Evolutionary conservation across 1,139 yeast genomes (phyloP), one percentile per base, ranked within the genome.

Genomic region (Wickerhamomyces sp.): DNA sequence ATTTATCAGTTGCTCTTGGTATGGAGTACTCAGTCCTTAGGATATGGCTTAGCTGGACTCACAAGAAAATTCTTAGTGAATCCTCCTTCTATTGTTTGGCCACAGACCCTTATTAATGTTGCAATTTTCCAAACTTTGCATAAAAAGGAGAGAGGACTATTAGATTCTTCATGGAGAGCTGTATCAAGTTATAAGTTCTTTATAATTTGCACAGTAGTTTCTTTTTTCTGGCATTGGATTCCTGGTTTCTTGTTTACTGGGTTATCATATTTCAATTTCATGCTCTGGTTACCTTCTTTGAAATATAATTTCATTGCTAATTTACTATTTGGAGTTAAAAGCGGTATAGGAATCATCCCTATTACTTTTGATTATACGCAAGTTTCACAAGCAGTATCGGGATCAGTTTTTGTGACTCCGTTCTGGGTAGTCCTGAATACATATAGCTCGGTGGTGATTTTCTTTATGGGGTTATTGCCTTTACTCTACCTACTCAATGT

Each of bases 21-120:
- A 33, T 65, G 75, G 61, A 63, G 74, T 26, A 70, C 78, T 31
- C 78, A 75, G 54, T 66, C 74, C 58, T 63, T 76, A 44, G 81
- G 81, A 30, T 73, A 75, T 46, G 78, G 79, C 27, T 56, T 74
- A 35, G 79, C 78, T 33, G 81, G 81, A 35, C 42, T 75, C 14
- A 48, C 60, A 19, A 51, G 63, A 33, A 52, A 59, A 12, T 55
- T 61, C 45, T 46, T 57, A 41, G 68, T 56, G 7, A 52, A 58
- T 31, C 63, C 67, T 1, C 58, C 61, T 6, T 48, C 57, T 14
- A 58, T 61, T 28, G 47, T 61, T 12, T 67, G 69, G 68, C 70
- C 68, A 5, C 57, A 59, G 28, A 52, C 56, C 7, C 51, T 68
- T 48, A 61, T 60, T 39, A 54, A 59, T 16, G 52, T 61, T 19